Percentiles rank a stretch among this genome's conserved stretches.
Conservation (phyloP, 768 basidiomycete genomes). For the Mycena epipterygia region DNA sequence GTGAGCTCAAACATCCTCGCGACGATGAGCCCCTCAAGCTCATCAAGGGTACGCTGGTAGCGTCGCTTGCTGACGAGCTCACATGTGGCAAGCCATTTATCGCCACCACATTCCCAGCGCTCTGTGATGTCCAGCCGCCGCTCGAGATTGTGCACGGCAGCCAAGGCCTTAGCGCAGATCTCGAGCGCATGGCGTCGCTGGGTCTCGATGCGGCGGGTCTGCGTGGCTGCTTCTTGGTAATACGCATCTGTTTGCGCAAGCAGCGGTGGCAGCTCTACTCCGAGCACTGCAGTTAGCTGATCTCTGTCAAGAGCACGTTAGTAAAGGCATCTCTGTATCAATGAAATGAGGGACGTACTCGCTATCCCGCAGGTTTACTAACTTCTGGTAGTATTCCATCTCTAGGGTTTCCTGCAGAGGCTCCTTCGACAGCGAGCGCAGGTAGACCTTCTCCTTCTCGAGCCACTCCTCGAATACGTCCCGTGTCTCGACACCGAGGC, state of each 20-base stretch:
- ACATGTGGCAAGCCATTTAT: constrained; percentile 10
- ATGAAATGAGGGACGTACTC: not conserved
- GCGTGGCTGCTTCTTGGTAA: not conserved
- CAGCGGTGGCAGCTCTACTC: not conserved
- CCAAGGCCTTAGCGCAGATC: not conserved
- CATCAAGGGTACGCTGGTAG: constrained; percentile 26
- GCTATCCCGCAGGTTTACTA: not conserved
- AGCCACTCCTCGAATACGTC: not conserved
- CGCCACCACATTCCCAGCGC: constrained; percentile 20
- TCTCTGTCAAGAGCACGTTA: not conserved
- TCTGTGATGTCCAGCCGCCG: not conserved
- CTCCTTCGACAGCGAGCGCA: not conserved
- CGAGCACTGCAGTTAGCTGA: not conserved
- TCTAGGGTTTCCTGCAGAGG: not conserved
- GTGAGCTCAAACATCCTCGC: not conserved
- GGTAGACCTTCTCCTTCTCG: not conserved
- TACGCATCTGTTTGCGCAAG: not conserved
- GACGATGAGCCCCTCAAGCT: not conserved
- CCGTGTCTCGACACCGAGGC: not conserved
- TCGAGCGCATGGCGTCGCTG: not conserved
- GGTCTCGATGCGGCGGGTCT: not conserved
- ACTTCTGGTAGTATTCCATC: constrained; percentile 12
- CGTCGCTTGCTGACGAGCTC: constrained; percentile 8
- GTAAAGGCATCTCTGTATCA: not conserved
- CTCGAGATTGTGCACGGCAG: constrained; percentile 20